A percentile compares a stretch with the other conserved stretches of the same genome.
Evolutionary conservation across 140 eudicot species (phyloP).

Genomic region (Ambrosia hybrid): DNA sequence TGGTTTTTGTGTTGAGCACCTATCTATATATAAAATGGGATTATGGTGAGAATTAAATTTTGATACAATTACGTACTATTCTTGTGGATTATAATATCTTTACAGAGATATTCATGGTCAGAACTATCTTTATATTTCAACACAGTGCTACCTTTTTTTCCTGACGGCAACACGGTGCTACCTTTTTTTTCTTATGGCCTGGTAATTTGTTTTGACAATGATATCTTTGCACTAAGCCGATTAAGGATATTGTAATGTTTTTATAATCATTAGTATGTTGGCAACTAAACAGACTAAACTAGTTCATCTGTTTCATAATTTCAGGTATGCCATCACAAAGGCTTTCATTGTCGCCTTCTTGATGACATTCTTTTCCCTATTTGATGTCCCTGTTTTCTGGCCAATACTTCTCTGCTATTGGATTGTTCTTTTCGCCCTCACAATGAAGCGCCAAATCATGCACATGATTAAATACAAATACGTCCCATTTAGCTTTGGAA

Average conservation of each 20-base stretch:
- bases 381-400: conserved; percentile 66
- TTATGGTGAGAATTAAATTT: neutral
- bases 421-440: conserved; percentile 53
- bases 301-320: conserved; percentile 12
- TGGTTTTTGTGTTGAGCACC: too few relatives aligned
- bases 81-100: too few relatives aligned
- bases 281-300: neutral
- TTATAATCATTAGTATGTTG: neutral
- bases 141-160: too few relatives aligned
- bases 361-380: conserved; percentile 54
- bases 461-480: conserved; percentile 65
- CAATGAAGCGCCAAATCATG: conserved; percentile 66
- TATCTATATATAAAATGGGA: too few relatives aligned
- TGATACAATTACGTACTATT: neutral
- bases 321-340: conserved; percentile 65
- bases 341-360: conserved; percentile 59
- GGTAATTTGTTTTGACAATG: too few relatives aligned
- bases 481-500: conserved; percentile 48
- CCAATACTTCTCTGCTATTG: conserved; percentile 54
- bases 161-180: too few relatives aligned
- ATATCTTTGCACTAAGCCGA: neutral
- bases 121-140: too few relatives aligned
- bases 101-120: too few relatives aligned
- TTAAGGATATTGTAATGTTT: neutral
- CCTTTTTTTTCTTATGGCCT: too few relatives aligned